Conservation (phyloP, 306 rosid genomes). For the Acacia confusa region DNA sequence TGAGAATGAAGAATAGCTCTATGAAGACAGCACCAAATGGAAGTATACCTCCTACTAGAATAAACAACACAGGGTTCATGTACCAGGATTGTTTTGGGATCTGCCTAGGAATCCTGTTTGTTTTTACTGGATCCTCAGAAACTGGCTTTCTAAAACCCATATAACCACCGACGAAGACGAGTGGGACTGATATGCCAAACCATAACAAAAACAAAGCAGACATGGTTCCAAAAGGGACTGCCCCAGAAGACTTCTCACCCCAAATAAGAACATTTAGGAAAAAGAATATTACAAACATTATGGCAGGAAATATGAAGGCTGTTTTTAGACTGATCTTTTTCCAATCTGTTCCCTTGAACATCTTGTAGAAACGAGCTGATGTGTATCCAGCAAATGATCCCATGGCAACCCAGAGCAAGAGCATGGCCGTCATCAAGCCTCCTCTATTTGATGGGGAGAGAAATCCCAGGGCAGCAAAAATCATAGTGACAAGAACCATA, state of each 20-base stretch:
- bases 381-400: conserved; percentile 79
- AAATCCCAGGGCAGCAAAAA: not conserved
- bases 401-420: conserved; percentile 70
- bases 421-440: not conserved
- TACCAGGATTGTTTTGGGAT: conserved; percentile 62
- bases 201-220: conserved; percentile 87
- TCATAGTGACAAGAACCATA: not conserved
- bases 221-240: conserved; percentile 97
- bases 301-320: conserved; percentile 75
- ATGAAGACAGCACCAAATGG: conserved; percentile 95
- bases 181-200: conserved; percentile 98
- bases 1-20: conserved; percentile 93
- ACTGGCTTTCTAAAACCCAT: conserved; percentile 63
- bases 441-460: not conserved
- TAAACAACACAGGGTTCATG: not conserved
- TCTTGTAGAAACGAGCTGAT: conserved; percentile 62
- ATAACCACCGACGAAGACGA: conserved; percentile 71
- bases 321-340: conserved; percentile 68
- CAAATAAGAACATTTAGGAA: conserved; percentile 85
- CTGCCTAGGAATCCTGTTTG: conserved; percentile 84
- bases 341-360: conserved; percentile 88
- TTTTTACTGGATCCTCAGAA: conserved; percentile 78
- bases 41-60: conserved; percentile 36
- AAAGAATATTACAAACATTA: conserved; percentile 65
- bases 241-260: conserved; percentile 91